Base-by-base conservation (phyloP, 1,284 basidiomycete species). In the Peniophora sp. region DNA sequence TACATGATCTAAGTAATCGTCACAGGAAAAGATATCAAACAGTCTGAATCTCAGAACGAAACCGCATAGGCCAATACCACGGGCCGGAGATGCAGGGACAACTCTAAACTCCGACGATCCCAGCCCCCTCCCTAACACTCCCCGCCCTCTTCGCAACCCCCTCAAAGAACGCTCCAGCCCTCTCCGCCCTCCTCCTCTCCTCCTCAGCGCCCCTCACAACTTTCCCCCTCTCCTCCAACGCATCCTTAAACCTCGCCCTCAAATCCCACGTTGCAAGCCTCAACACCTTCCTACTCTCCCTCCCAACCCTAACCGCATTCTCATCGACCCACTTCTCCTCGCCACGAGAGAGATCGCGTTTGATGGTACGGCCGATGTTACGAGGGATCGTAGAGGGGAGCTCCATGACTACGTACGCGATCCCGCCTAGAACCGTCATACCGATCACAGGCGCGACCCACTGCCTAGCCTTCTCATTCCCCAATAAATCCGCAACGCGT, bases 201-300 rank as follows among this genome's bases (percentile, higher is more conserved):
- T 84, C 84, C 70, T 97, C 93, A 48, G 84, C 85, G 49, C 74
- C 74, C 61, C 77, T 77, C n/a, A 94, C 88, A 61, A 93, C 89
- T 64, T 78, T 81, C 47, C 72, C 79, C 52, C 79, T 74, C 63
- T 85, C 85, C 58, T 93, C 92, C 70, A 95, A 80, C 8, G 91
- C 89, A 1, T 70, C 72, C 48, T 83, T 77, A 77, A 96, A 97
- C 45, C 87, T 79, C 67, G 93, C 90, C 57, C 80, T 79, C 53
- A 97, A 68, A 67, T 98, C 95, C 89, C 91, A 97, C 17, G 86
- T 85, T n/a, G 90, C 94, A 16, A 96, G 68, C 47, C 95, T 76
- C 59, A 99, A 72, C 47, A 99, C 96, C 71, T 98, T 98, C 62
- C 96, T 81, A 17, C 92, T 92, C 76, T 99, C 97, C 38, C 86